phyloP scores from a whole-genome alignment of 2,329 filamentous ascomycete species.

The Paramyrothecium sp. region DNA sequence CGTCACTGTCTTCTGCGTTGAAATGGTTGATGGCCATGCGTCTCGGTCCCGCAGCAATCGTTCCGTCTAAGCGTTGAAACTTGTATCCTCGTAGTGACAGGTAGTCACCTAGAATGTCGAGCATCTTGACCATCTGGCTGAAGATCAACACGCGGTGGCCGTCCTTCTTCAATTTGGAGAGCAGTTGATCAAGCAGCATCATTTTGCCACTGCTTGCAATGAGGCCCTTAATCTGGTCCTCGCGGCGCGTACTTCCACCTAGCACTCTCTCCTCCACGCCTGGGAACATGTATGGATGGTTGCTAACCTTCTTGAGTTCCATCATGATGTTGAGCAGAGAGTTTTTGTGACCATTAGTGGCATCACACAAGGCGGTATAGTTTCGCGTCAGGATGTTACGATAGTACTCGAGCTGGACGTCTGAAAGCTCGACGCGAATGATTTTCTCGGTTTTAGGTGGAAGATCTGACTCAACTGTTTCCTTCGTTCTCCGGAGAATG shows the following conservation, averaged over 20 bases:
- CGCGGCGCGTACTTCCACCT: constrained; percentile 74
- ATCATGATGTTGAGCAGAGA: constrained; percentile 98
- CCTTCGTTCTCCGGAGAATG: constrained; percentile 93
- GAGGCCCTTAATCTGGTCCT: constrained; percentile 87
- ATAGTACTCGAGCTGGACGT: constrained; percentile 96
- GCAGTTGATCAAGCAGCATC: constrained; percentile 96
- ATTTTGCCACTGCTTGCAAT: constrained; percentile 99
- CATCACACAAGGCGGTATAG: constrained; percentile 90
- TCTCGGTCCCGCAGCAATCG: constrained; percentile 82
- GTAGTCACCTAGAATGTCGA: constrained; percentile 94
- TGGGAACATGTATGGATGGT: constrained; percentile 97
- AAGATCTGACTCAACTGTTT: constrained; percentile 94
- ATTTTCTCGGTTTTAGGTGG: constrained; percentile 99
- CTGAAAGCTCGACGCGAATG: constrained; percentile 93
- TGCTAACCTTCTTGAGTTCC: constrained; percentile 99
- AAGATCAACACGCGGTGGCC: constrained; percentile 96
- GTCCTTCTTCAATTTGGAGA: constrained; percentile 89
- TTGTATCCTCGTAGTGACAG: constrained; percentile 90
- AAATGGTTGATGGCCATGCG: constrained; percentile 97
- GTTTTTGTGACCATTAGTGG: constrained; percentile 86
- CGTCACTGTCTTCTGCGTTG: constrained; percentile 92
- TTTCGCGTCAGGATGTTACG: constrained; percentile 98
- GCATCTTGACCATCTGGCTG: constrained; percentile 99
- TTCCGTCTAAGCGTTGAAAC: constrained; percentile 93
- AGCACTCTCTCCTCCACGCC: constrained; percentile 89